Base-by-base conservation (phyloP, 78 protist genomes). In the slime mould (Dictyostelium discoideum) region DNA sequence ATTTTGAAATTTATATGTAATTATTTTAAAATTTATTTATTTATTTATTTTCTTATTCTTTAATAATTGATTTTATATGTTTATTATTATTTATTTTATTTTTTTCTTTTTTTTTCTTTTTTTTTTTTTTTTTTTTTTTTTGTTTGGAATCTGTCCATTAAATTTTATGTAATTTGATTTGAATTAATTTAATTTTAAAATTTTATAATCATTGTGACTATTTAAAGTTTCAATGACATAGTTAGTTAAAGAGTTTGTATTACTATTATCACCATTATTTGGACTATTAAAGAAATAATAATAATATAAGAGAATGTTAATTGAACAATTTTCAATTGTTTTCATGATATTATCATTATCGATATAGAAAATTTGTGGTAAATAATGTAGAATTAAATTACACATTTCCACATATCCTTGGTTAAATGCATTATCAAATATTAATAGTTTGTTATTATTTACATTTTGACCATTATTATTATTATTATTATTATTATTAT, bases 361-460 rank as follows among this genome's bases (percentile, higher is more conserved):
- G 0, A 69, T 26, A 24, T 11, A n/a, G 39, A 69, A 69, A 24
- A 69, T 69, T 2, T 69, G 78, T n/a, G 78, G 78, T 26, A 69
- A 10, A 10, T 8, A 69, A 26, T 69, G 78, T 10, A n/a, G 29
- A 6, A 69, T 69, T 26, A 69, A 26, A 26, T 69, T 69, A 69
- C 78, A 69, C 78, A 69, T 69, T 69, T 69, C 78, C 26, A 69
- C 40, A 69, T 69, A 69, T 8, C 78, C 78, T 24, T 69, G 29
- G 39, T 69, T 69, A 69, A 69, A 69, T 26, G 78, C 24, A 29
- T 69, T 69, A 24, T 69, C 78, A 69, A 69, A 69, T 69, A 69
- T 69, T 69, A 26, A 26, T 26, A 26, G 9, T 69, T 63, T 63
- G 73, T 69, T n/a, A 26, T 69, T n/a, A 29, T 69, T n/a, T n/a